These are phyloP conservation scores for Escovopsis sp. DNA, from an alignment of 2,329 filamentous ascomycete genomes.

Conservation along the genomic window DNA sequence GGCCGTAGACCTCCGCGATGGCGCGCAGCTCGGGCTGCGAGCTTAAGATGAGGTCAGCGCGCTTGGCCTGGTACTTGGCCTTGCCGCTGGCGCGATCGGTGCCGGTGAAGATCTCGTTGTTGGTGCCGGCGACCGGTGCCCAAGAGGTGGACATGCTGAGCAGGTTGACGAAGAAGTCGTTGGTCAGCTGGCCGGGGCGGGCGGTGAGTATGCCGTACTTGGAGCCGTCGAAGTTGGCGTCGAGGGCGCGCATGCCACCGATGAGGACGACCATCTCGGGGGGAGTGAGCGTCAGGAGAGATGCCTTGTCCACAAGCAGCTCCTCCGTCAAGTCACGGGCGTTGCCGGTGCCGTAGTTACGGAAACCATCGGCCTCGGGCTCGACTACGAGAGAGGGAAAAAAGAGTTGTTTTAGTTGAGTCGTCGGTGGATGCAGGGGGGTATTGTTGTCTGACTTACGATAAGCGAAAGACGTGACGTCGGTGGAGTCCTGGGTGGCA, in stretches of 20 bases:
- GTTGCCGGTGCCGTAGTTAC: conserved; percentile 55
- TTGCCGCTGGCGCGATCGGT: conserved; percentile 45
- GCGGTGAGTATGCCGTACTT: conserved; percentile 50
- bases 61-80: conserved; percentile 53
- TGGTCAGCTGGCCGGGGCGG: conserved; percentile 51
- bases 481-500: conserved; percentile 55
- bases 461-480: conserved; percentile 44
- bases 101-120: conserved; percentile 43
- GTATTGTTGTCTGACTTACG: conserved; percentile 9
- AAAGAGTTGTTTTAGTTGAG: conserved; percentile 2
- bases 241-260: conserved; percentile 54
- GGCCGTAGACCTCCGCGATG: conserved; percentile 52
- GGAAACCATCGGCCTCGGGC: conserved; percentile 57
- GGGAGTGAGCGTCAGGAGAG: conserved; percentile 52
- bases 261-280: conserved; percentile 56
- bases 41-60: conserved; percentile 56
- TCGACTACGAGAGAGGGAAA: conserved; percentile 26
- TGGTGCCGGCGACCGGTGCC: conserved; percentile 24
- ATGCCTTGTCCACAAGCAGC: conserved; percentile 53
- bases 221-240: conserved; percentile 57
- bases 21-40: conserved; percentile 58
- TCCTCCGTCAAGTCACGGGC: conserved; percentile 48
- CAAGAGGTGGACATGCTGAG: conserved; percentile 52
- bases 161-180: conserved; percentile 70
- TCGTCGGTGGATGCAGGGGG: background rate